Conservation (phyloP, 2,329 filamentous ascomycete genomes). For the Fusarium humuli region DNA sequence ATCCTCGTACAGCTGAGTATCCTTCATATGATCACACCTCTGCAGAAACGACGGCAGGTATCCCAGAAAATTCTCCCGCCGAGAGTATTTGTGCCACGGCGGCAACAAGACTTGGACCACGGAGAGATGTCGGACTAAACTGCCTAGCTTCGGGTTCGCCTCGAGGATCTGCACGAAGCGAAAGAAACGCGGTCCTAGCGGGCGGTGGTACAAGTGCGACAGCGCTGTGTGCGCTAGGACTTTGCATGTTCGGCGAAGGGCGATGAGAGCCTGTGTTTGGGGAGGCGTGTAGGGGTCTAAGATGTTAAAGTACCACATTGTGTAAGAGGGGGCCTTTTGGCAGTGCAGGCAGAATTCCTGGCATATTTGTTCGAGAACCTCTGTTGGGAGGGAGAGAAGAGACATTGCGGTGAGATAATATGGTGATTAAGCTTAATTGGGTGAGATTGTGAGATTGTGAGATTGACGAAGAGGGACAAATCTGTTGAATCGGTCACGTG, state of each 20-base stretch:
- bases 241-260: background rate
- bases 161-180: background rate
- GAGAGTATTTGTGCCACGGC: background rate
- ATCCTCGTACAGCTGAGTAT: background rate
- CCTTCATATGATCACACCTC: background rate
- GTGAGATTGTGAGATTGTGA: no score
- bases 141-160: no score
- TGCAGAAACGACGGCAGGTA: background rate
- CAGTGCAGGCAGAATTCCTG: background rate
- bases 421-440: background rate
- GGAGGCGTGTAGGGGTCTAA: background rate
- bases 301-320: fast-evolving
- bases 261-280: background rate
- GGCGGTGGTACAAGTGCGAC: background rate
- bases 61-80: background rate
- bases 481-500: no score
- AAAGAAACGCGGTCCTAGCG: fast-evolving
- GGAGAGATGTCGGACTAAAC: no score
- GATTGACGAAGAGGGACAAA: no score
- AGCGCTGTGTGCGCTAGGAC: background rate
- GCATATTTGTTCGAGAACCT: background rate
- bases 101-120: background rate
- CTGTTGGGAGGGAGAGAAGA: background rate
- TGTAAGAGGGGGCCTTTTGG: background rate
- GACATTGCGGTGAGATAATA: background rate